Evolutionary conservation across 2,329 filamentous ascomycete species (phyloP).

Genomic region (Pseudogymnoascus sp.): DNA sequence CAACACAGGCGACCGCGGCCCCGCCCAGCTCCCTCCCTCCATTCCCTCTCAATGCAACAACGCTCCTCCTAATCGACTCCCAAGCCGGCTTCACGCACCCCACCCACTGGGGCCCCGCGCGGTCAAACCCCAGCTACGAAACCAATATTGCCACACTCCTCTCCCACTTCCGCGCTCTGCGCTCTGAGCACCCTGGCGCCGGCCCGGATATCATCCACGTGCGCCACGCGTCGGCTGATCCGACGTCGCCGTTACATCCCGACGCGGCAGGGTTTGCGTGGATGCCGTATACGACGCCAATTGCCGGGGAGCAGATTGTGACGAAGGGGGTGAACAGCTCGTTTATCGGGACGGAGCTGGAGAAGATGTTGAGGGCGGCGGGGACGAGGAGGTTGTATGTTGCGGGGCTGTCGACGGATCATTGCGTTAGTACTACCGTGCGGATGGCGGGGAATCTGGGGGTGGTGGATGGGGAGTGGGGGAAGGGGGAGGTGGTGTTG

Average conservation of each 20-base stretch:
- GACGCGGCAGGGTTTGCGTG: slow-evolving; percentile 18
- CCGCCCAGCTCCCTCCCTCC: not conserved
- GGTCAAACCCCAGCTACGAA: slow-evolving; percentile 38
- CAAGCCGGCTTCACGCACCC: slow-evolving; percentile 34
- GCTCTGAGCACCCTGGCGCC: slow-evolving; percentile 24
- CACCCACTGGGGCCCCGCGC: slow-evolving; percentile 32
- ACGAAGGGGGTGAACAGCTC: slow-evolving; percentile 38
- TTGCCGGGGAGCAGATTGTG: slow-evolving; percentile 31
- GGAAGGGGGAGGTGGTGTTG: slow-evolving; percentile 31
- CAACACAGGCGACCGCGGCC: not conserved
- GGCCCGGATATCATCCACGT: slow-evolving; percentile 35
- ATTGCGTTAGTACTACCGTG: slow-evolving; percentile 40
- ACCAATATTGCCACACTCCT: slow-evolving; percentile 33
- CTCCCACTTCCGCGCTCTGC: slow-evolving; percentile 28
- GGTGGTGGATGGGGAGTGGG: slow-evolving; percentile 30
- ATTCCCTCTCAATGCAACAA: slow-evolving; percentile 22
- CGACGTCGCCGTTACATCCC: slow-evolving; percentile 31
- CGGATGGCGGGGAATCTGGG: slow-evolving; percentile 39
- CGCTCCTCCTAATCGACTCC: slow-evolving; percentile 40
- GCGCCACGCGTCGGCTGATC: slow-evolving; percentile 33
- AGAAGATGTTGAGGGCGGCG: slow-evolving; percentile 26
- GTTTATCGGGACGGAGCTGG: slow-evolving; percentile 38
- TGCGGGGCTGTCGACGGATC: slow-evolving; percentile 38
- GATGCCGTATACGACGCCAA: slow-evolving; percentile 19
- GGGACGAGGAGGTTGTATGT: slow-evolving; percentile 20